Conservation (phyloP, 176 grass and related monocot species). For the Alopecurus myosuroides region DNA sequence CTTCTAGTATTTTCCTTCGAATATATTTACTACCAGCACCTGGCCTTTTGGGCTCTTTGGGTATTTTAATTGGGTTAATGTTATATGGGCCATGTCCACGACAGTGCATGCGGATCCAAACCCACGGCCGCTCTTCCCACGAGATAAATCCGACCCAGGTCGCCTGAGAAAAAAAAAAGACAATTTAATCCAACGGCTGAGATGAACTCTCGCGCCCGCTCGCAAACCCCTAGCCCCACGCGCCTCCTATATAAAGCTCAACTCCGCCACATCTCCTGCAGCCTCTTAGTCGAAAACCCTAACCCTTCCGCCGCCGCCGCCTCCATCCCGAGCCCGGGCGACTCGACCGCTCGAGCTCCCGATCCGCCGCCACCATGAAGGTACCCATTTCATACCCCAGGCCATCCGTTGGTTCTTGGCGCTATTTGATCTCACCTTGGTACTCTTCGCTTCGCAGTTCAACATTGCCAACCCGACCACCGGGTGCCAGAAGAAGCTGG, state of each 20-base stretch:
- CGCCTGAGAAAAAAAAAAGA: background rate
- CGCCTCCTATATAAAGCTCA: background rate
- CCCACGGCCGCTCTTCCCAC: background rate
- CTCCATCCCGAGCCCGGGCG: background rate
- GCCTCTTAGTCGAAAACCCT: background rate
- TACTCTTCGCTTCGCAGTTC: conserved; percentile 29
- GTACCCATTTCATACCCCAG: background rate
- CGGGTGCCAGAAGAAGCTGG: conserved; percentile 85
- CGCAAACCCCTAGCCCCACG: background rate
- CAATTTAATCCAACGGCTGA: background rate
- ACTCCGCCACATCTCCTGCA: background rate
- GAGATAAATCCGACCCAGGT: background rate
- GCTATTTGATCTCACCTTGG: background rate
- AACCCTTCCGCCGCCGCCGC: background rate
- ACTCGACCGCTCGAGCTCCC: background rate
- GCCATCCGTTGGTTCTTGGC: background rate
- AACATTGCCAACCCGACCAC: conserved; percentile 83
- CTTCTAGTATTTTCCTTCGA: too few relatives aligned
- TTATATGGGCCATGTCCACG: background rate
- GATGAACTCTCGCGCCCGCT: background rate
- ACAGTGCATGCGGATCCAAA: background rate
- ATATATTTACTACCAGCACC: too few relatives aligned
- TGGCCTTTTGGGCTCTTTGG: background rate
- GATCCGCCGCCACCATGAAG: conserved; percentile 23
- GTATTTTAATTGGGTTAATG: background rate